Conservation (phyloP, 2,329 filamentous ascomycete genomes). For the Knoxdaviesia proteae region DNA sequence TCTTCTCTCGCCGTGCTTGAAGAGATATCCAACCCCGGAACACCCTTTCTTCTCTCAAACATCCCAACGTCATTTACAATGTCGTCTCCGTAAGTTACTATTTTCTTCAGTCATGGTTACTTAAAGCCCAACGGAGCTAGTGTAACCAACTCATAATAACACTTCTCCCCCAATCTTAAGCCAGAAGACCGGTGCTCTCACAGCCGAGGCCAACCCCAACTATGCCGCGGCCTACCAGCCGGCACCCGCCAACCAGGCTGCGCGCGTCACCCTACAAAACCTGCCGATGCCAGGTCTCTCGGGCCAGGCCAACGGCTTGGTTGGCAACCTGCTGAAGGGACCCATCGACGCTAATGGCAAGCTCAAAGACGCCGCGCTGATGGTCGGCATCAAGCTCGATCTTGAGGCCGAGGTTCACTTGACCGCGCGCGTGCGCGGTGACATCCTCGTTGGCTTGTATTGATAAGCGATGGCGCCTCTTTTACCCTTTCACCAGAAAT, state of each 20-base stretch:
- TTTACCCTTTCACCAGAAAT: too few species aligned
- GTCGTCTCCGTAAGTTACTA: slow-evolving; percentile 4
- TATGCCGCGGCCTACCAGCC: slow-evolving; percentile 9
- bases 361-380: slow-evolving; percentile 33
- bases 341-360: slow-evolving; percentile 35
- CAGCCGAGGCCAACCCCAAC: slow-evolving; percentile 6
- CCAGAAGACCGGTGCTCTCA: slow-evolving; percentile 1
- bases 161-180: not conserved
- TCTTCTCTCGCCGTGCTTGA: not conserved
- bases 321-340: slow-evolving; percentile 32
- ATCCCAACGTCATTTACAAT: slow-evolving; percentile 3
- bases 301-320: slow-evolving; percentile 13
- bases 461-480: slow-evolving; percentile 7
- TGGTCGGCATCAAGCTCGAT: slow-evolving; percentile 42
- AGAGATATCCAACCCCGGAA: not conserved
- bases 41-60: slow-evolving; percentile 3
- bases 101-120: too few species aligned
- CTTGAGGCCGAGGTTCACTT: slow-evolving; percentile 41
- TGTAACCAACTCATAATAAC: too few species aligned
- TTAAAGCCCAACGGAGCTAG: too few species aligned
- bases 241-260: slow-evolving; percentile 8
- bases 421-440: slow-evolving; percentile 37
- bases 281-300: slow-evolving; percentile 15
- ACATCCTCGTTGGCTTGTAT: slow-evolving; percentile 38
- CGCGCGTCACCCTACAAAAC: slow-evolving; percentile 11